Percentiles rank a stretch among this genome's conserved stretches.
These are phyloP conservation scores for Rutstroemia sydowiana DNA, from an alignment of 2,329 filamentous ascomycete genomes.

Conservation along the genomic window DNA sequence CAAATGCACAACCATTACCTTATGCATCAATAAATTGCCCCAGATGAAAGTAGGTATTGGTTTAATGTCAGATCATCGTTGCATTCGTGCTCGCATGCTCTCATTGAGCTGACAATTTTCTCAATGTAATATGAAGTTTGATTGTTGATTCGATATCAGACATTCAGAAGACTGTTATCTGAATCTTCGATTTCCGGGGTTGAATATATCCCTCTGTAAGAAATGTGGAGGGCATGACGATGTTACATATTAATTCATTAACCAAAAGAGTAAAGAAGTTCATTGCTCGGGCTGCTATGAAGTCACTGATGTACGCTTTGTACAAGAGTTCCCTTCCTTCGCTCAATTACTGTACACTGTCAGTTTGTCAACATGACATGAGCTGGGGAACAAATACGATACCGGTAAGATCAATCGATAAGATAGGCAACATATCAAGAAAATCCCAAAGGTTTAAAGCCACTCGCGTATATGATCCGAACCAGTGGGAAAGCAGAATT, in stretches of 20 bases:
- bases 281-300: no score
- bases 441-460: neutral
- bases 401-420: neutral
- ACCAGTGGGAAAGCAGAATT: neutral
- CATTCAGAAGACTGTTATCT: no score
- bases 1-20: no score
- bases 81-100: neutral
- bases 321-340: neutral
- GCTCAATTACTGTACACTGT: neutral
- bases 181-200: no score
- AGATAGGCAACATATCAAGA: neutral
- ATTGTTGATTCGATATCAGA: neutral
- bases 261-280: no score
- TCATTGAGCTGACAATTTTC: neutral
- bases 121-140: neutral
- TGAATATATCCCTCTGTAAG: no score
- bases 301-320: no score
- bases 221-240: no score
- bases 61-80: neutral
- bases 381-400: neutral
- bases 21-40: no score
- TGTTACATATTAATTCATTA: no score
- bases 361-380: neutral
- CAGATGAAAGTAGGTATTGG: no score
- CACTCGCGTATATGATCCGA: neutral